Evolutionary conservation across 2,329 filamentous ascomycete genomes (phyloP), one percentile per base, ranked within the genome.

Genomic region (Colletotrichum eremochloae): DNA sequence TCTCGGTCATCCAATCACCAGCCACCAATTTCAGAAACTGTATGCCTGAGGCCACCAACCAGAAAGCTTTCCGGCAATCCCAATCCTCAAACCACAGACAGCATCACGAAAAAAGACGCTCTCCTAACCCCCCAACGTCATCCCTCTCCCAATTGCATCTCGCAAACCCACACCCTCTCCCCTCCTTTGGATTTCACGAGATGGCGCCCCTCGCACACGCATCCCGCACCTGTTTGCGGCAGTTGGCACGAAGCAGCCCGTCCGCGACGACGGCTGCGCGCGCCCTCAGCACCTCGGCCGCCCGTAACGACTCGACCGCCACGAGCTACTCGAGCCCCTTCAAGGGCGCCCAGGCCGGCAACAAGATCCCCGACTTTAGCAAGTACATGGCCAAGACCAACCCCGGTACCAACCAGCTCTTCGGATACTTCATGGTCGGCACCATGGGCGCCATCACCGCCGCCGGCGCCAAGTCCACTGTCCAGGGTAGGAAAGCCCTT

Each of bases 351-450:
- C 82, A 86, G 79, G 86, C 86, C 81, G 85, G 82, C 78, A 91
- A 88, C 83, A 91, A 93, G 84, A 93, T 98, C 81, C 96, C 96
- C 77, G 91, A 93, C 86, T 98, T 97, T 85, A 90, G 90, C 83
- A 92, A 95, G 83, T 99, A 99, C 88, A 87, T 91, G 85, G 92
- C 90, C 84, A 91, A 90, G 82, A 86, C 86, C 76, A 85, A 86
- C 78, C 87, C 92, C 83, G 89, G 86, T 77, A 87, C 88, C 80
- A 97, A 97, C 86, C 93, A 95, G 87, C 87, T 97, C 78, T 96
- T 97, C 84, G 91, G 92, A 80, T 99, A 99, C 90, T 98, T 99
- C 86, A 97, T 98, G 94, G 96, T 97, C 77, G 96, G 96, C 79
- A 92, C 94, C 68, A 93, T 99, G 89, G 96, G 96, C 82, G 93